Base-by-base conservation (phyloP, 2,329 filamentous ascomycete genomes). In the Corniculantispora saksenae region DNA sequence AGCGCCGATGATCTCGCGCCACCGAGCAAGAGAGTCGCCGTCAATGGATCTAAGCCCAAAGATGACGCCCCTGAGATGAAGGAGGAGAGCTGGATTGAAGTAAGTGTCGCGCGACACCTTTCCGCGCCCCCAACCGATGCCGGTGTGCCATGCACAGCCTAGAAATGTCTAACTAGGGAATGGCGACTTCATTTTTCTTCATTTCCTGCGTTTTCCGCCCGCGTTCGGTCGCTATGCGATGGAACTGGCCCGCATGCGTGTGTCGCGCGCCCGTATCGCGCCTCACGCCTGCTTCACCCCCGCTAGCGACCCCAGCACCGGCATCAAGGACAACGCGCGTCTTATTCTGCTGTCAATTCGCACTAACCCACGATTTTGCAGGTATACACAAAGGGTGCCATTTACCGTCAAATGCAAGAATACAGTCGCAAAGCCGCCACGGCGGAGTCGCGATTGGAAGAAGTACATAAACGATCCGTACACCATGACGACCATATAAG, bases 371-470 rank as follows among this genome's bases (percentile, higher is more conserved):
- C 68, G 74, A 61, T 65, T 65, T 66, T 67, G 67, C 70, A 79
- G 77, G 69, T 74, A 62, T 79, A 79, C 67, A 79, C 77, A 67
- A 99, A 98, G 81, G 95, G 97, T 82, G 95, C 95, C 69, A 97
- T 99, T 76, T 90, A 92, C 73, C 92, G 96, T 66, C 94, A 97
- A 80, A 97, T 99, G 93, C 92, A 93, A 75, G 95, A 98, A 79
- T 97, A 97, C 79, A 97, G 97, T 80, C 89, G 95, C 71, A 93
- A 97, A 76, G 94, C 93, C 76, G 84, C 86, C 65, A 91, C 91
- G 48, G 82, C 96, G 68, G 94, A 98, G 80, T 83, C 87, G 66
- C 91, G 92, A 74, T 82, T 97, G 67, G 90, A 90, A 74, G 91
- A 97, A 69, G 82, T 96, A 68, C 87, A 91, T 69, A 93, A 93